Evolutionary conservation across 768 basidiomycete species (phyloP), one percentile per base, ranked within the genome.

Genomic region (Russula sp.): DNA sequence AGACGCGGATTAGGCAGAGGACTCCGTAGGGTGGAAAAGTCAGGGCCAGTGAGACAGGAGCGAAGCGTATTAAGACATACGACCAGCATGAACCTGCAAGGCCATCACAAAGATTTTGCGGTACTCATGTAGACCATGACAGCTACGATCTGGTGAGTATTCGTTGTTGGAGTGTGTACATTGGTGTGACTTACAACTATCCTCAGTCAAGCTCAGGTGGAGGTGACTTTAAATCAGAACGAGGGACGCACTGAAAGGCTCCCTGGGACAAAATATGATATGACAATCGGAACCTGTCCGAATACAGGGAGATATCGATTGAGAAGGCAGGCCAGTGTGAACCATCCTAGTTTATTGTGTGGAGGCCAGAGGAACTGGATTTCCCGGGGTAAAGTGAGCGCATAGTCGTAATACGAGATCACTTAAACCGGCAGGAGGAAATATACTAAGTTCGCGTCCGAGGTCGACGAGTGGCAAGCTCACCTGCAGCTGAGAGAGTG

Each of bases 291-390:
- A 8, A 71, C 64, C 34, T 69, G 64, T 6, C 76, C 78, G 37
- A 80, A 70, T 51, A 80, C 70, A 1, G 79, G 74, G 45, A 79
- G 68, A 59, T 84, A 84, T 10, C 83, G 79, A 62, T 81, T 81
- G 45, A 81, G 56, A 50, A 81, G 77, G 69, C 82, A 83, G 68
- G 77, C 75, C 20, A 74, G 74, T 2, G 80, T 73, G 50, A 78
- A 77, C 20, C 67, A 65, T 2, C 69, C 72, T 61, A 75, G 78
- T 5, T 74, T 76, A 50, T 73, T 71, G 47, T 55, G 47, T 2
- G 63, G 63, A 57, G 70, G 69, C 82, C 82, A 84, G 8, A 84
- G 68, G 48, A 74, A 76, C 14, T 70, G 68, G 44, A 80, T 67
- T 65, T 84, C 82, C 32, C 68, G 66, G 18, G 66, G 63, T 44